Evolutionary conservation across 257 asterid genomes (phyloP).

Genomic region (Primulina eburnea): DNA sequence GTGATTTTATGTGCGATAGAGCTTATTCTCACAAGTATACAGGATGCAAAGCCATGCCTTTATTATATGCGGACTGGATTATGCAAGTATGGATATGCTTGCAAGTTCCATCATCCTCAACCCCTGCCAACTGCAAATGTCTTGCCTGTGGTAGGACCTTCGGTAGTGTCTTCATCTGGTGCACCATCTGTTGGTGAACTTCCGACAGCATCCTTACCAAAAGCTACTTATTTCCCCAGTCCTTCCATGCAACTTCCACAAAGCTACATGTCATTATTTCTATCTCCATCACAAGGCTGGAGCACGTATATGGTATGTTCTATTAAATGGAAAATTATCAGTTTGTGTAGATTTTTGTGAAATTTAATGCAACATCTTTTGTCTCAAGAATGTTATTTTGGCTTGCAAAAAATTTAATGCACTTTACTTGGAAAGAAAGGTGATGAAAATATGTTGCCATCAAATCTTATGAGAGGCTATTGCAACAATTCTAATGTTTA

Average conservation of each 20-base stretch:
- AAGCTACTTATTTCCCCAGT: slow-evolving; percentile 38
- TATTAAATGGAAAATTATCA: background rate
- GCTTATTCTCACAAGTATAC: slow-evolving; percentile 24
- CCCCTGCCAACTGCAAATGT: slow-evolving; percentile 42
- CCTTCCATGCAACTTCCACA: slow-evolving; percentile 49
- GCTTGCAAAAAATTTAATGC: background rate
- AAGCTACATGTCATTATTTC: slow-evolving; percentile 46
- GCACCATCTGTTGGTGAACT: slow-evolving; percentile 35
- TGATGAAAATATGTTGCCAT: background rate
- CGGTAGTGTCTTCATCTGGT: slow-evolving; percentile 35
- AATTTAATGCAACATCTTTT: slow-evolving; percentile 1
- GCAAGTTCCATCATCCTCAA: slow-evolving; percentile 77
- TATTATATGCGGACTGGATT: slow-evolving; percentile 59
- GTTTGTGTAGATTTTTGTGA: background rate
- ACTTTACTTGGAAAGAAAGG: background rate
- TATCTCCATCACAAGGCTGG: slow-evolving; percentile 62
- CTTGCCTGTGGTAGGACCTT: slow-evolving; percentile 40
- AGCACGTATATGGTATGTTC: slow-evolving; percentile 53
- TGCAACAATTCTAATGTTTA: background rate
- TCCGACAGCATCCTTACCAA: slow-evolving; percentile 38
- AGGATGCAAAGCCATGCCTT: slow-evolving; percentile 58
- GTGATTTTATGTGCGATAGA: background rate
- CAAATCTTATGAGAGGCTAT: background rate
- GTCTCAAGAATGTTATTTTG: background rate
- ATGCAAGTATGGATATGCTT: slow-evolving; percentile 61